Evolutionary conservation across 140 eudicot genomes (phyloP), one percentile per base, ranked within the genome.

Genomic region (Oenanthe javanica): DNA sequence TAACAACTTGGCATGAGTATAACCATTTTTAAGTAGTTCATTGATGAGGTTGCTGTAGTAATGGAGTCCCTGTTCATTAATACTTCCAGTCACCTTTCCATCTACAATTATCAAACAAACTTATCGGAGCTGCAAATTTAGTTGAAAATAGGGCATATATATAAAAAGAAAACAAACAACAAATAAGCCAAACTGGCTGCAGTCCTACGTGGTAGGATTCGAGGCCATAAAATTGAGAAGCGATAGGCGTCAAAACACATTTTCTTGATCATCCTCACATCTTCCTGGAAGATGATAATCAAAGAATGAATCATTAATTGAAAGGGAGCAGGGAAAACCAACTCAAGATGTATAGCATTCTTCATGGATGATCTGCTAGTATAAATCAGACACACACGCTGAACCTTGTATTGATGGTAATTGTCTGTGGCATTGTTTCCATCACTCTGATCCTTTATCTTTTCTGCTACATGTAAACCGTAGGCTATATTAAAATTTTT

Each of bases 171-270:
- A 38, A 18, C 18, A 73, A 46, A 46, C 55, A 43, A 46, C 13
- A 21, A 19, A 18, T 43, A 73, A 43, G 38, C 27, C 19, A 43
- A 43, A 45, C 18, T 46, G 23, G 25, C 52, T 47, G 27, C 31
- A 13, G 36, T 25, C 64, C 21, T 75, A 75, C 79, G 3, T 0
- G 79, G 79, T 13, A 75, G 38, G 79, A 75, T 6, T 49, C 79
- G 79, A 75, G 79, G 79, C 79, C 79, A 75, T n/a, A 63, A 75
- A 49, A 75, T 75, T 75, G 78, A 75, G 78, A 75, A 75, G 2
- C 78, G 78, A 13, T 75, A 75, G 78, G 78, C 43, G 23, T 75
- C 78, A 27, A 75, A 21, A 48, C 11, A 23, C 79, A 75, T 75
- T 75, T 75, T 48, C 64, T 75, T 75, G 36, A 75, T 25, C 79